A percentile compares a stretch with the other conserved stretches of the same genome.
phyloP scores from a whole-genome alignment of 1,284 basidiomycete genomes.

The Testicularia cyperi region DNA sequence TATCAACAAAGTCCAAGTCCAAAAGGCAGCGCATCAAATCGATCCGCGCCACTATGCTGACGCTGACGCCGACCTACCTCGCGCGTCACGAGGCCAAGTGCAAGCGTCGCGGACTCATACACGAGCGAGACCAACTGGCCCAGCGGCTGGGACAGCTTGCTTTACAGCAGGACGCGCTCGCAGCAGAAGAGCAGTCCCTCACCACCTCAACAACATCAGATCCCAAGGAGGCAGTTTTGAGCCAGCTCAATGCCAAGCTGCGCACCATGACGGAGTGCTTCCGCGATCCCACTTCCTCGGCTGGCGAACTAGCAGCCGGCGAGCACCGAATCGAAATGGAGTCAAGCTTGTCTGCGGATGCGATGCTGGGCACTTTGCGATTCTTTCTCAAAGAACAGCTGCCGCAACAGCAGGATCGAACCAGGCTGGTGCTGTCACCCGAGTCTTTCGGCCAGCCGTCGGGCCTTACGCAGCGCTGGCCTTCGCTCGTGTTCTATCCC shows the following conservation, averaged over 20 bases:
- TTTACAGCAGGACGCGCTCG: constrained; percentile 15
- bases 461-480: constrained; percentile 43
- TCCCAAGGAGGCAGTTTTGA: constrained; percentile 5
- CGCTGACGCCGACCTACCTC: constrained; percentile 29
- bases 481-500: constrained; percentile 47
- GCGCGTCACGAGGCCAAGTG: constrained; percentile 42
- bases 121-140: constrained; percentile 37
- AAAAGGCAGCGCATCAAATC: constrained; percentile 18
- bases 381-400: constrained; percentile 28
- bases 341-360: constrained; percentile 8
- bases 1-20: neutral
- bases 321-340: constrained; percentile 17
- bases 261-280: constrained; percentile 22
- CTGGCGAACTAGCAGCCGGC: neutral
- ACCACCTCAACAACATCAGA: neutral
- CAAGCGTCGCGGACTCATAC: constrained; percentile 34
- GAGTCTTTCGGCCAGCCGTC: constrained; percentile 35
- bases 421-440: constrained; percentile 16
- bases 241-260: constrained; percentile 32
- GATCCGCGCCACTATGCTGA: constrained; percentile 22
- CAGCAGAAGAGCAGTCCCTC: constrained; percentile 11
- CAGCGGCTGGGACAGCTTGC: constrained; percentile 34
- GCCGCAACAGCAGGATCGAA: constrained; percentile 17
- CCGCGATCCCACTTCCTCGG: neutral
- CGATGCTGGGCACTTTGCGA: constrained; percentile 21